These are phyloP conservation scores for Biscogniauxia marginata DNA, from an alignment of 2,329 filamentous ascomycete species.

Conservation along the genomic window DNA sequence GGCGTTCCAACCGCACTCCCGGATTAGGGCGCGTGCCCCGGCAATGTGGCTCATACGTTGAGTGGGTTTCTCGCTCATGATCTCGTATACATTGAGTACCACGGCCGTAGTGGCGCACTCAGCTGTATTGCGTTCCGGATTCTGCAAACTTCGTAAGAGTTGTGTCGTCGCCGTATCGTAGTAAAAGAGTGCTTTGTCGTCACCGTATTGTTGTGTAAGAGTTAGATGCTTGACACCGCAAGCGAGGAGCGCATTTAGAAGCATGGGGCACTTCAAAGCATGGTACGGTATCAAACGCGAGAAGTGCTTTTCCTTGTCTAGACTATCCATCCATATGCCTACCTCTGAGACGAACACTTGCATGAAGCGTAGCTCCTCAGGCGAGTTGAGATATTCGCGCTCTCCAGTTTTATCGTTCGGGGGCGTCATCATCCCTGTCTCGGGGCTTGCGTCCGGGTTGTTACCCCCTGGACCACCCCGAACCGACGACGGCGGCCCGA, in stretches of 20 bases:
- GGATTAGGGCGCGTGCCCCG: slow-evolving; percentile 79
- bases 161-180: slow-evolving; percentile 83
- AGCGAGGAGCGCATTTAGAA: slow-evolving; percentile 83
- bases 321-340: slow-evolving; percentile 89
- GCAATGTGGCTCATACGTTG: slow-evolving; percentile 89
- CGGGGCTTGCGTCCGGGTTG: slow-evolving; percentile 23
- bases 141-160: slow-evolving; percentile 73
- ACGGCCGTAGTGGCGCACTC: slow-evolving; percentile 87
- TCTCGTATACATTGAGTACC: slow-evolving; percentile 87
- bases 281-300: slow-evolving; percentile 80
- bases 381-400: slow-evolving; percentile 65
- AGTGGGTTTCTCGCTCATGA: slow-evolving; percentile 78
- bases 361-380: slow-evolving; percentile 84
- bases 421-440: slow-evolving; percentile 40
- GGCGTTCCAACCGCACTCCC: slow-evolving; percentile 87
- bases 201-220: slow-evolving; percentile 62
- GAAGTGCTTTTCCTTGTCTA: slow-evolving; percentile 85
- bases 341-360: slow-evolving; percentile 91
- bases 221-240: slow-evolving; percentile 83
- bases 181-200: slow-evolving; percentile 77
- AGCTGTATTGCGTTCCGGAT: slow-evolving; percentile 78
- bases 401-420: slow-evolving; percentile 41
- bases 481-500: slow-evolving; percentile 32
- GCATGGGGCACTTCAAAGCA: slow-evolving; percentile 78
- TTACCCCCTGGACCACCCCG: slow-evolving; percentile 35